These are phyloP conservation scores for Pseudopyricularia javanii DNA, from an alignment of 2,329 filamentous ascomycete genomes.

Conservation along the genomic window DNA sequence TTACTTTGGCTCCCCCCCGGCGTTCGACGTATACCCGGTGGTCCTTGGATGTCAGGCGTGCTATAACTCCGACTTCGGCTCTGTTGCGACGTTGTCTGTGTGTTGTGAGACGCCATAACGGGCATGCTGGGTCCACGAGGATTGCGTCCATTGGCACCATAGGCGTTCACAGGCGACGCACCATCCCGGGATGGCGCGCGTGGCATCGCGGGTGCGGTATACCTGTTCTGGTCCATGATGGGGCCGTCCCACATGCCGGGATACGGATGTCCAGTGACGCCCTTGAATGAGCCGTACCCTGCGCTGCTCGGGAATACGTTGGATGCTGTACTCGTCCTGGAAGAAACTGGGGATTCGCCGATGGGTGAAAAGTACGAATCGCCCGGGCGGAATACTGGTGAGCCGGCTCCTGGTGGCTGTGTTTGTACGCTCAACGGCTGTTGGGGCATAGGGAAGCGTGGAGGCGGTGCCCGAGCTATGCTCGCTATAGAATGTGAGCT, in stretches of 20 bases:
- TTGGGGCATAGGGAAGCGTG: constrained; percentile 55
- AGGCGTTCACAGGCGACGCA: constrained; percentile 48
- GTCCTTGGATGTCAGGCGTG: constrained; percentile 82
- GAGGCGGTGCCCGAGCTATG: constrained; percentile 46
- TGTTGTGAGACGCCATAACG: constrained; percentile 40
- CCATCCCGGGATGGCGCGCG: constrained; percentile 71
- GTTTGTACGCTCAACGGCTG: constrained; percentile 59
- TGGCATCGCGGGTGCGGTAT: constrained; percentile 79
- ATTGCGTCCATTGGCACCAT: constrained; percentile 48
- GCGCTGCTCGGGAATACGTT: constrained; percentile 50
- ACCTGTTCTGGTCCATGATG: constrained; percentile 52
- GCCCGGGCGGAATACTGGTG: constrained; percentile 48
- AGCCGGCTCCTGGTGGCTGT: constrained; percentile 29
- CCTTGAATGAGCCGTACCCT: constrained; percentile 59
- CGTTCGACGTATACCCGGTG: constrained; percentile 43
- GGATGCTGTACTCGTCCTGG: constrained; percentile 62
- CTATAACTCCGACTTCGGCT: constrained; percentile 81
- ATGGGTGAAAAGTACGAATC: constrained; percentile 93
- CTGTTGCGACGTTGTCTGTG: constrained; percentile 47
- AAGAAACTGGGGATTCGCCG: constrained; percentile 65
- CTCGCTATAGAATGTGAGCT: constrained; percentile 46
- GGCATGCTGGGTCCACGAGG: constrained; percentile 71
- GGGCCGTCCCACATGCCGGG: constrained; percentile 42
- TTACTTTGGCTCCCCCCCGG: constrained; percentile 39
- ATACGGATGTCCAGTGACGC: constrained; percentile 45